A percentile compares a stretch with the other conserved stretches of the same genome.
Evolutionary conservation across 768 basidiomycete genomes (phyloP).

Genomic region (Tylopilus vinaceipallidus): DNA sequence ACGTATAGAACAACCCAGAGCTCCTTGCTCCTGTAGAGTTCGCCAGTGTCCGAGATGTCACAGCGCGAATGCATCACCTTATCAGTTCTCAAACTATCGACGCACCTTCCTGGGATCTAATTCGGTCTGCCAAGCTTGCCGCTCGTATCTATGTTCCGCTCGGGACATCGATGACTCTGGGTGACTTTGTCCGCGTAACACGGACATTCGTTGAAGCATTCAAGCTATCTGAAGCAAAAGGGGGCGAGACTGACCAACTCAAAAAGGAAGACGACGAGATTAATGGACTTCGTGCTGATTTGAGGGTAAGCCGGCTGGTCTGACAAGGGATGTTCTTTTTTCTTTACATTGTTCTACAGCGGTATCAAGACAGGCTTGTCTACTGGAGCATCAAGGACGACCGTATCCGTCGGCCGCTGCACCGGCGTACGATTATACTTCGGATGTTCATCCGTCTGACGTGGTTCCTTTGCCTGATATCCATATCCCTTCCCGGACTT

Average conservation of each 20-base stretch:
- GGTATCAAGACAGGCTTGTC: constrained; percentile 71
- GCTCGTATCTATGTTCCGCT: constrained; percentile 81
- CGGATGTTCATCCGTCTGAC: constrained; percentile 63
- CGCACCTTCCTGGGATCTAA: constrained; percentile 80
- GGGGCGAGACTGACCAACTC: constrained; percentile 24
- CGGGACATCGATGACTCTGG: constrained; percentile 82
- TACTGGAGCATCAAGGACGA: constrained; percentile 80
- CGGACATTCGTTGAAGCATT: constrained; percentile 77
- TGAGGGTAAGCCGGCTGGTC: constrained; percentile 50
- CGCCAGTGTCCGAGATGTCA: constrained; percentile 55
- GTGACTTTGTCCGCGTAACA: constrained; percentile 78
- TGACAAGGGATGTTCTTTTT: background rate
- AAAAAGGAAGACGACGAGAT: constrained; percentile 29
- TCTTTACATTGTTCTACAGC: constrained; percentile 36
- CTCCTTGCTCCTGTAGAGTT: constrained; percentile 68
- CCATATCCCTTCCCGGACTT: constrained; percentile 72
- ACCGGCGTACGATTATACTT: constrained; percentile 51
- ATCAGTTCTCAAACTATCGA: constrained; percentile 80
- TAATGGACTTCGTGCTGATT: constrained; percentile 44
- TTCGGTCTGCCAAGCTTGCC: constrained; percentile 74
- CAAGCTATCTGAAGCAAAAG: constrained; percentile 40
- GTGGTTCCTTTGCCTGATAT: constrained; percentile 62
- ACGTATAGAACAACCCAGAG: constrained; percentile 61
- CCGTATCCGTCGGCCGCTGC: constrained; percentile 67
- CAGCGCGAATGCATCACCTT: constrained; percentile 59